These are phyloP conservation scores for Aspergillus sp. DNA, from an alignment of 2,329 filamentous ascomycete species.

Conservation along the genomic window DNA sequence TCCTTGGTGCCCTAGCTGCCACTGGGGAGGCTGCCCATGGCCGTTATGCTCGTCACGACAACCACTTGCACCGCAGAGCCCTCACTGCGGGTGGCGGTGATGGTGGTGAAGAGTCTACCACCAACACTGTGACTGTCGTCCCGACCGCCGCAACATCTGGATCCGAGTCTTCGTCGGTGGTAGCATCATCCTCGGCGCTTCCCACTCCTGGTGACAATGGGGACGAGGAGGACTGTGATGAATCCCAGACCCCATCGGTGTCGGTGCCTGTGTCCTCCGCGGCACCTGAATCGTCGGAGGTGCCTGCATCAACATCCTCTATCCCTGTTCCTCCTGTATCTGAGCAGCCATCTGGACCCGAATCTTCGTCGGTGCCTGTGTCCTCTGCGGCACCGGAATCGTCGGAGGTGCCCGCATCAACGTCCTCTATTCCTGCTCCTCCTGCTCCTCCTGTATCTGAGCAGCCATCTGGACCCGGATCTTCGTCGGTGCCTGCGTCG, in stretches of 20 bases:
- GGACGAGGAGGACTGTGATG: too few relatives aligned
- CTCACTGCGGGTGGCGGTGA: slow-evolving; percentile 2
- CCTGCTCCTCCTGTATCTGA: too few relatives aligned
- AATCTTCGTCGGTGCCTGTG: not conserved
- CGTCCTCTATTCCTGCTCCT: too few relatives aligned
- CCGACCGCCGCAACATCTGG: not conserved
- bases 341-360: not conserved
- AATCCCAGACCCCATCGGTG: not conserved
- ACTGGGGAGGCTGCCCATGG: slow-evolving; percentile 33
- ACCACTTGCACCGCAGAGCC: slow-evolving; percentile 20
- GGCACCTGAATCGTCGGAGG: too few relatives aligned
- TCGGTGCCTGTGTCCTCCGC: not conserved
- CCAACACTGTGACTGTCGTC: slow-evolving; percentile 21
- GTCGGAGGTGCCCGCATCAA: too few relatives aligned
- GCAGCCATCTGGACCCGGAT: not conserved
- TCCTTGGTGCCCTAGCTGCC: slow-evolving; percentile 37
- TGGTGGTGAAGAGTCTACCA: slow-evolving; percentile 9
- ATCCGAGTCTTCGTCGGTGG: not conserved
- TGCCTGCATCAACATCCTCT: too few relatives aligned
- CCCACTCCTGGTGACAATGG: too few relatives aligned
- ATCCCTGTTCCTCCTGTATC: too few relatives aligned
- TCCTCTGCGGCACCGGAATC: not conserved
- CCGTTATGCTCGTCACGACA: slow-evolving; percentile 25
- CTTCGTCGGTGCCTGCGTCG: too few relatives aligned
- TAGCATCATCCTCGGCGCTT: too few relatives aligned